Percentiles rank a stretch among this genome's conserved stretches.
Conservation (phyloP, 2,329 filamentous ascomycete species). For the Sporothrix globosa region DNA sequence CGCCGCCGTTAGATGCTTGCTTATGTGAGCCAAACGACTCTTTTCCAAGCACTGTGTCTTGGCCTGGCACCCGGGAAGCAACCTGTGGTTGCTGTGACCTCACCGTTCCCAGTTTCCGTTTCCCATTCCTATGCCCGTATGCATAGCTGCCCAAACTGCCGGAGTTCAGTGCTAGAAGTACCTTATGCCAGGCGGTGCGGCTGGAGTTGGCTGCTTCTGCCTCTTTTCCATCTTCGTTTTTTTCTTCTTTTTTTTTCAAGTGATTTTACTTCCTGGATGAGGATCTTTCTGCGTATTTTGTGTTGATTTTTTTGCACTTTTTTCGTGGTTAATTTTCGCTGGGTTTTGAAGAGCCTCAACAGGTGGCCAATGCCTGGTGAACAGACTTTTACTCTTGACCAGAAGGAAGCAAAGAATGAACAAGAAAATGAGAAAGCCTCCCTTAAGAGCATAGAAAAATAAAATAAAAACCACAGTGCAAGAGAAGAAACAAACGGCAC, state of each 20-base stretch:
- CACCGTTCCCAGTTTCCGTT: background rate
- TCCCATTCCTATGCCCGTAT: background rate
- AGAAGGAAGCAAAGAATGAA: background rate
- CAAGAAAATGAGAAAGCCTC: conserved; percentile 20
- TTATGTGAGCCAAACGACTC: too few species aligned
- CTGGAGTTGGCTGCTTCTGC: too few species aligned
- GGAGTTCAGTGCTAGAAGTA: background rate
- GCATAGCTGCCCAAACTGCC: background rate
- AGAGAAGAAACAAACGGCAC: background rate
- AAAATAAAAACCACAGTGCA: background rate
- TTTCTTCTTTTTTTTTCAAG: background rate
- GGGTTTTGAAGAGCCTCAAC: background rate
- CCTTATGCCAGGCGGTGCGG: too few species aligned
- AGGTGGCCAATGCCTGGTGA: background rate
- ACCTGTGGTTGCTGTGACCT: too few species aligned
- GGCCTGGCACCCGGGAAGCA: too few species aligned
- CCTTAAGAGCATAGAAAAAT: background rate
- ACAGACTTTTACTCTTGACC: background rate
- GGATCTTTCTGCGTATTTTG: background rate
- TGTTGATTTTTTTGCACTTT: background rate
- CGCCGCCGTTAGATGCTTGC: conserved; percentile 1
- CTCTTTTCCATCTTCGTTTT: too few species aligned
- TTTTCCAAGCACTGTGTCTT: too few species aligned
- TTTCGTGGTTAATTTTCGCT: background rate
- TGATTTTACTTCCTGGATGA: background rate